Base-by-base conservation (phyloP, 352 stramenopile genomes). In the Globisporangium uncinulatum region DNA sequence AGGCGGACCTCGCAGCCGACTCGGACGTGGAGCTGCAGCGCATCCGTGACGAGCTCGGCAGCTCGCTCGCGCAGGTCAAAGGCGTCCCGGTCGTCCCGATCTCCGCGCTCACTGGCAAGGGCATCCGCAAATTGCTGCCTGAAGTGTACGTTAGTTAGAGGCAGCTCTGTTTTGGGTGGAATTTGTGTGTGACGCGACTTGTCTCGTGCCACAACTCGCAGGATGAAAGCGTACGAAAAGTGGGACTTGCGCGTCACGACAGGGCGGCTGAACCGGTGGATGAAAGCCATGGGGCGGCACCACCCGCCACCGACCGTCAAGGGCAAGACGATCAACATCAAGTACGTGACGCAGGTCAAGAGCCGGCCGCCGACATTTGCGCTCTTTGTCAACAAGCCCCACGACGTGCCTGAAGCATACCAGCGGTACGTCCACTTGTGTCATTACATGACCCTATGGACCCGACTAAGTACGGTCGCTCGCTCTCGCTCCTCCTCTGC, bases 301-400 rank as follows among this genome's bases (percentile, higher is more conserved):
- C 84, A 94, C 66, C 82, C 82, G 46, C 82, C 84, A 44, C 84
- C 84, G 61, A 88, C 78, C 4, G 62, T 91, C 58, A 89, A 88
- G 58, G 84, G 84, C 68, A 94, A 94, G 72, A 73, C 77, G 52
- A 64, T 92, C 37, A 94, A 94, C 62, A 66, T 94, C 73, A 94
- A 94, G 69, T 94, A 94, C 76, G 76, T 83, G 53, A 92, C 84
- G 34, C 84, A 94, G 61, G 79, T 94, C 50, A 94, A 92, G 71
- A 75, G 79, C 3, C 79, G 84, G 0, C 82, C 82, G 31, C 84
- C 84, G 39, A 94, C 84, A 6, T 94, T 94, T 50, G 84, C 79
- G 0, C 63, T 92, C 56, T 94, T 94, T 55, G 82, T 91, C 4
- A 94, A 84, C 73, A 89, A 86, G 50, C 80, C 82, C 17, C 69